phyloP scores from a whole-genome alignment of 441 rosid species.

The Aquilaria agallochum region DNA sequence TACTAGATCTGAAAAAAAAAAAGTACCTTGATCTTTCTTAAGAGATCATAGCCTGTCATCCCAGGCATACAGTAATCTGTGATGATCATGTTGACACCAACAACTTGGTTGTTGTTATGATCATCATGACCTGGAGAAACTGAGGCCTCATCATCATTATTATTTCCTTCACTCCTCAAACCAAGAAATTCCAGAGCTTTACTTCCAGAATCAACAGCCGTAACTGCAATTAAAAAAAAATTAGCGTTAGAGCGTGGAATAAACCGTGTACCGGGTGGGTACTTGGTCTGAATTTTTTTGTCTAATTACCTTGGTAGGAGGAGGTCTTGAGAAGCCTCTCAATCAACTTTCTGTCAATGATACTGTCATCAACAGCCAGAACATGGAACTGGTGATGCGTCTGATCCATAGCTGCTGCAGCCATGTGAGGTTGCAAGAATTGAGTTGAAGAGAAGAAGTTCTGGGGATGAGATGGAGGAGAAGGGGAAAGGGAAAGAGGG shows the following conservation, averaged over 20 bases:
- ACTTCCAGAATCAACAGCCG: conserved; percentile 84
- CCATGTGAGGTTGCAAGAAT: conserved; percentile 12
- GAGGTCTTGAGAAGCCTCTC: conserved; percentile 65
- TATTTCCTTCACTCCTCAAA: conserved; percentile 12
- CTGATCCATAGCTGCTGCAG: conserved; percentile 24
- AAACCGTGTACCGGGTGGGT: too few relatives aligned
- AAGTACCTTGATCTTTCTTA: conserved; percentile 68
- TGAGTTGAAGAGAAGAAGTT: conserved; percentile 1
- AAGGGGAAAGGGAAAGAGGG: conserved; percentile 12
- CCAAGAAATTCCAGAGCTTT: conserved; percentile 89
- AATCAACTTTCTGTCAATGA: conserved; percentile 56
- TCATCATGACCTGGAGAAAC: conserved; percentile 16
- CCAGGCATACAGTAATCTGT: conserved; percentile 97
- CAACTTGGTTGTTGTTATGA: conserved; percentile 16
- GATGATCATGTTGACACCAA: conserved; percentile 62
- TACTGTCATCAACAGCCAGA: conserved; percentile 71
- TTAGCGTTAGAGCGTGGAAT: too few relatives aligned
- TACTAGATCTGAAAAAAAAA: neutral
- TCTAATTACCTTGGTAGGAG: conserved; percentile 52
- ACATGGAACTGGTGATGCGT: conserved; percentile 61
- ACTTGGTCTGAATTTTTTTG: too few relatives aligned
- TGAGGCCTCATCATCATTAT: conserved; percentile 21
- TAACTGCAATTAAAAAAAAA: conserved; percentile 38
- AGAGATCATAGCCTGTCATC: conserved; percentile 89
- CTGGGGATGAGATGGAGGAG: neutral